Evolutionary conservation across 2,329 filamentous ascomycete genomes (phyloP), one percentile per base, ranked within the genome.

Genomic region (Shiraia bambusicola): DNA sequence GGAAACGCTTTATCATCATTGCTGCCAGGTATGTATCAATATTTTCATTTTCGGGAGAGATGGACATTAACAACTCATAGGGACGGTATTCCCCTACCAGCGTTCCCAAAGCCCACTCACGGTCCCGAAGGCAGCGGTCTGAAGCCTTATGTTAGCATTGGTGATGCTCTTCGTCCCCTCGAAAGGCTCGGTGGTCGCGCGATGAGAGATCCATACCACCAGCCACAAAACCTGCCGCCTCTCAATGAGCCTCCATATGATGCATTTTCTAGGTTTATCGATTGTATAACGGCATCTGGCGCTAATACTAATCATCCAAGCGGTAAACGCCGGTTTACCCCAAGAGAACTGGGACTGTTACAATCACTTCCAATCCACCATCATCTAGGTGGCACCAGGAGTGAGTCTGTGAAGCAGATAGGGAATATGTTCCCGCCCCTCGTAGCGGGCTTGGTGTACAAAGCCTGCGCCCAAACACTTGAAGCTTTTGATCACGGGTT

Each of bases 1-100:
- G 65, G 1, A 53, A 49, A n/a, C 53, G 65, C 0, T 43, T 67
- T 1, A 19, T 67, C 0, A 44, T 67, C 11, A 50, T 65, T n/a
- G 58, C 45, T 8, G 56, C 63, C 6, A 47, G 41, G 57, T 61
- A 53, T 38, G 42, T 16, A 2, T 7, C 24, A n/a, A n/a, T 28
- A 2, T 15, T 35, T 37, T 10, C 9, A 31, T 34, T 12, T 17
- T 17, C 8, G 19, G 11, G 16, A 28, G n/a, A n/a, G n/a, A 4
- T 11, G 3, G 9, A 32, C 19, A n/a, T 48, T 55, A 40, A 58
- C 34, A 28, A 14, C n/a, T 2, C 15, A 17, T n/a, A 53, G 56
- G 17, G 43, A 45, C 1, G 62, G 55, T 0, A 46, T 27, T 5
- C 62, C 65, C 0, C 25, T 68, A 0, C 63, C 65, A 0, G 57